These are phyloP conservation scores for Debaryomycetaceae sp. DNA, from an alignment of 1,139 yeast species.

Conservation along the genomic window DNA sequence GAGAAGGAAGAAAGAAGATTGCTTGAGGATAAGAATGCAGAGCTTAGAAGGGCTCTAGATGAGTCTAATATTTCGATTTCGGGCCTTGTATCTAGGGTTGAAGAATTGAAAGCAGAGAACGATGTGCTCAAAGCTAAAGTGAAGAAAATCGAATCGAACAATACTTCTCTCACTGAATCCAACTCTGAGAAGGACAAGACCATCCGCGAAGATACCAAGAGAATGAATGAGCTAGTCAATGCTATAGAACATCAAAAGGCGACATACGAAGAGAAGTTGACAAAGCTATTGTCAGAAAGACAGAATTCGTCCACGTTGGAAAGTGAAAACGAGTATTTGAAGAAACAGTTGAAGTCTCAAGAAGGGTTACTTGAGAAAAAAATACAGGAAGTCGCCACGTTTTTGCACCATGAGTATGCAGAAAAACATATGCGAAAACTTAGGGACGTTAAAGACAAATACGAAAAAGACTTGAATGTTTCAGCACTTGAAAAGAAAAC, in stretches of 20 bases:
- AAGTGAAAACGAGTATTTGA: slow-evolving; percentile 18
- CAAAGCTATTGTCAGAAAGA: slow-evolving; percentile 4
- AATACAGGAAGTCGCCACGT: slow-evolving; percentile 59
- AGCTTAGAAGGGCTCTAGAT: slow-evolving; percentile 16
- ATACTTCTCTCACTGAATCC: slow-evolving; percentile 7
- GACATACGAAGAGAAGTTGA: slow-evolving; percentile 9
- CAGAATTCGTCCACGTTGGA: slow-evolving; percentile 3
- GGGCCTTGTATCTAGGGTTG: slow-evolving; percentile 16
- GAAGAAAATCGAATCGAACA: slow-evolving; percentile 5
- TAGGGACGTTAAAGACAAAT: slow-evolving; percentile 14
- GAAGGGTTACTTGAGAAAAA: slow-evolving; percentile 31
- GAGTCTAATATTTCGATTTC: slow-evolving; percentile 17
- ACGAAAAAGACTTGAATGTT: slow-evolving; percentile 35
- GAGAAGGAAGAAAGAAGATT: slow-evolving; percentile 10
- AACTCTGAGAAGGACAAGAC: slow-evolving; percentile 20
- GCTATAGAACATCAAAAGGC: slow-evolving; percentile 15
- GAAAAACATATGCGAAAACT: slow-evolving; percentile 63
- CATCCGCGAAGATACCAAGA: slow-evolving; percentile 21
- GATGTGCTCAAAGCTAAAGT: slow-evolving; percentile 2
- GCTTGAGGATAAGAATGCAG: slow-evolving; percentile 17
- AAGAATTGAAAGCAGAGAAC: slow-evolving; percentile 16
- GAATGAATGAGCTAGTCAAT: slow-evolving; percentile 20
- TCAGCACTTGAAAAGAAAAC: slow-evolving; percentile 39
- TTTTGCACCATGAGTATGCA: slow-evolving; percentile 63
- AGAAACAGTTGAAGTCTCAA: slow-evolving; percentile 31